Percentiles rank a stretch among this genome's conserved stretches.
phyloP scores from a whole-genome alignment of 164 flowering plant species.

The Tinospora cordifolia region DNA sequence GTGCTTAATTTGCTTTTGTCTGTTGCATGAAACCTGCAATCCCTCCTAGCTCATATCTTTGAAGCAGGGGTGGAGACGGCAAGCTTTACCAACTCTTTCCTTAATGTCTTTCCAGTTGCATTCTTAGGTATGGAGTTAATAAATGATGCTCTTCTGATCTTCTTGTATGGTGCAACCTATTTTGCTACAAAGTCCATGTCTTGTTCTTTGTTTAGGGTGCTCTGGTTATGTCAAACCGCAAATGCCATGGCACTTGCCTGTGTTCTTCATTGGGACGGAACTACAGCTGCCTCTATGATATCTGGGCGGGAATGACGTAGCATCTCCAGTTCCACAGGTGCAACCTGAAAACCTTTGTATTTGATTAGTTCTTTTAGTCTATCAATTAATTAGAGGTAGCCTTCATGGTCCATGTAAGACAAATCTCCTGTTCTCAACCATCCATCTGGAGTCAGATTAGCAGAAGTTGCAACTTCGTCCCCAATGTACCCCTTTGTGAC shows the following conservation, averaged over 20 bases:
- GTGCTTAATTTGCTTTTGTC: too few relatives aligned
- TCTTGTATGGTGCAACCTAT: constrained; percentile 61
- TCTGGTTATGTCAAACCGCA: constrained; percentile 14
- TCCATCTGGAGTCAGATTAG: constrained; percentile 23
- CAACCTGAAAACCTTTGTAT: constrained; percentile 32
- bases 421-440: constrained; percentile 32
- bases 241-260: constrained; percentile 31
- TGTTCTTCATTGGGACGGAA: constrained; percentile 29
- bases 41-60: neutral
- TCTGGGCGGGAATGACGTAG: constrained; percentile 19
- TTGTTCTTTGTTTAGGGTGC: constrained; percentile 16
- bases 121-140: neutral
- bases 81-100: constrained; percentile 14
- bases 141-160: constrained; percentile 39
- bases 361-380: constrained; percentile 32
- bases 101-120: constrained; percentile 11
- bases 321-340: constrained; percentile 31
- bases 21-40: too few relatives aligned
- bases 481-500: constrained; percentile 29
- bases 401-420: constrained; percentile 21
- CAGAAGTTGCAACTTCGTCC: constrained; percentile 18
- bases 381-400: constrained; percentile 24
- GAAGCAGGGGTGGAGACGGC: neutral
- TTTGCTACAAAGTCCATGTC: constrained; percentile 21
- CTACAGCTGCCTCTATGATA: constrained; percentile 24